These are phyloP conservation scores for Dactylorhiza incarnata DNA, from an alignment of 106 monocot species.

Conservation along the genomic window DNA sequence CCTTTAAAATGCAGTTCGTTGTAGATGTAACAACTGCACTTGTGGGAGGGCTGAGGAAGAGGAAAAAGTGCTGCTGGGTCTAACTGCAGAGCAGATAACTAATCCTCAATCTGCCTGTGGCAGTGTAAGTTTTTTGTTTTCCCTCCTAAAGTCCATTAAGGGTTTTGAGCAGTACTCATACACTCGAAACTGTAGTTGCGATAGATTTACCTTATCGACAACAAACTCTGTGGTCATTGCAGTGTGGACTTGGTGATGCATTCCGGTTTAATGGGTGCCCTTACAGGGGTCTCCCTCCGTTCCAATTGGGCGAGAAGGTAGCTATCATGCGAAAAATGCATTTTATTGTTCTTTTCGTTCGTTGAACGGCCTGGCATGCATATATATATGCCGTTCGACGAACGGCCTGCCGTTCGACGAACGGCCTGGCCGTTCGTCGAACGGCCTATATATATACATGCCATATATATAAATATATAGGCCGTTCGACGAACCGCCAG, in stretches of 20 bases:
- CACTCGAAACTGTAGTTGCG: background rate
- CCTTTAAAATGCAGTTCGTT: too few relatives aligned
- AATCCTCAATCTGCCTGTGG: constrained; percentile 95
- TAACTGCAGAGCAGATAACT: constrained; percentile 70
- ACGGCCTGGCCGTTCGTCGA: too few relatives aligned
- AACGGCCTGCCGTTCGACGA: too few relatives aligned
- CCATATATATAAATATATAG: too few relatives aligned
- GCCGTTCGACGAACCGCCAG: too few relatives aligned
- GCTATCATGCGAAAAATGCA: background rate
- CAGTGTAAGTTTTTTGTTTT: constrained; percentile 36
- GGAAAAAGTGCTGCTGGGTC: constrained; percentile 58
- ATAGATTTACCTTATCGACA: background rate
- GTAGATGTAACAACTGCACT: constrained; percentile 87
- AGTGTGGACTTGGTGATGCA: constrained; percentile 97
- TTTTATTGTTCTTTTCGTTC: too few relatives aligned
- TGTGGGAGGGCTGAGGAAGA: constrained; percentile 82
- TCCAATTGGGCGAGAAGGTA: constrained; percentile 85
- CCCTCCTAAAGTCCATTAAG: background rate
- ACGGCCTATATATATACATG: too few relatives aligned
- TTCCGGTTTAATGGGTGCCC: constrained; percentile 78
- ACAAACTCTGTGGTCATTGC: constrained; percentile 10
- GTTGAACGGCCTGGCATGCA: too few relatives aligned
- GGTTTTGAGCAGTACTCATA: background rate
- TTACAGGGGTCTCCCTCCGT: constrained; percentile 84
- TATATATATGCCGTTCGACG: too few relatives aligned